Conservation (phyloP, 306 rosid genomes). For the Rosa multiflora region DNA sequence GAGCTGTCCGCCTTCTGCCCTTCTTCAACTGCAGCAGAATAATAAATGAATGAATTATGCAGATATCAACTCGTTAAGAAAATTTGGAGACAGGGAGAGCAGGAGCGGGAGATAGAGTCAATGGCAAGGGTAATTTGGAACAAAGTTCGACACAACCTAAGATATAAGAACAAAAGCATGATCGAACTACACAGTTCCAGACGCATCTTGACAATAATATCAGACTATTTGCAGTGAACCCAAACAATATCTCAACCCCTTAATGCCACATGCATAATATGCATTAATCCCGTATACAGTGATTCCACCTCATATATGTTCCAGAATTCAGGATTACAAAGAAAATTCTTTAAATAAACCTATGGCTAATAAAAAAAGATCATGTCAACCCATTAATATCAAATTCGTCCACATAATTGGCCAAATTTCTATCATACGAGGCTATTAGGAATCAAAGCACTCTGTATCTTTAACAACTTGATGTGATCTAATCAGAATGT, state of each 20-base stretch:
- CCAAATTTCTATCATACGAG: background rate
- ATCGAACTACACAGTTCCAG: conserved; percentile 10
- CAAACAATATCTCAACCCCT: conserved; percentile 10
- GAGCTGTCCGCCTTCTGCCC: conserved; percentile 39
- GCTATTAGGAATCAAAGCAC: background rate
- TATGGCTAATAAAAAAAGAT: background rate
- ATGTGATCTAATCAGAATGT: background rate
- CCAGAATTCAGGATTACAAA: background rate
- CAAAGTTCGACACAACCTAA: background rate
- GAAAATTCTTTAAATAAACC: background rate
- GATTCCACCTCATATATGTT: conserved; percentile 1
- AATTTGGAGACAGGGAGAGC: background rate
- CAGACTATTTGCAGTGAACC: conserved; percentile 5
- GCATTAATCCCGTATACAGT: background rate
- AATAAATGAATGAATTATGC: background rate
- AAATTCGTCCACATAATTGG: background rate
- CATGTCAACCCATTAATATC: background rate
- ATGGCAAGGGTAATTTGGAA: background rate
- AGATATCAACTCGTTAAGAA: conserved; percentile 4
- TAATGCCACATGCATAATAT: background rate
- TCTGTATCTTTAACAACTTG: background rate
- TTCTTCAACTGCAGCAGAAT: conserved; percentile 40
- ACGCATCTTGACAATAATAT: background rate
- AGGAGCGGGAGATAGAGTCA: background rate
- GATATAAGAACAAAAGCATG: conserved; percentile 2